phyloP scores from a whole-genome alignment of 75 land plant species.

The Chamaecyparis obtusa region DNA sequence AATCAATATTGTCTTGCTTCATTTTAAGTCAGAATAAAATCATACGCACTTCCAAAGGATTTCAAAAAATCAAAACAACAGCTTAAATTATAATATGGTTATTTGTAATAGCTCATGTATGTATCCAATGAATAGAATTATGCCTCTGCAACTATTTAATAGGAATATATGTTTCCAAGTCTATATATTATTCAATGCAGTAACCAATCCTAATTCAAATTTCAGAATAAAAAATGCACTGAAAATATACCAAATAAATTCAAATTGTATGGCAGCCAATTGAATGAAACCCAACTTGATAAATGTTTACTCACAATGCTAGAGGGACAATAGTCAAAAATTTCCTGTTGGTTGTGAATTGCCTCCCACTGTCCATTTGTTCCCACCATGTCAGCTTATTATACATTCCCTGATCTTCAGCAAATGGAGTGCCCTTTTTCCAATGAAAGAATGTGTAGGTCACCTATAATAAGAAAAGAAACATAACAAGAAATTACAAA shows the following conservation, averaged over 20 bases:
- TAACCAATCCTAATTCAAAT: not conserved
- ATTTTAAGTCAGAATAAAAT: not conserved
- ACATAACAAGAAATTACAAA: not conserved
- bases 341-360: slow-evolving; percentile 35
- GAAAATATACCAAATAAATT: not conserved
- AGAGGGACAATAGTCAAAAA: slow-evolving; percentile 38
- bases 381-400: slow-evolving; percentile 45
- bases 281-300: not conserved
- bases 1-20: not conserved
- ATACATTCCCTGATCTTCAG: slow-evolving; percentile 40
- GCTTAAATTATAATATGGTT: not conserved
- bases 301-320: slow-evolving; percentile 19
- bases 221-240: slow-evolving; percentile 3
- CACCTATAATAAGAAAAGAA: slow-evolving; percentile 13
- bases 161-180: not conserved
- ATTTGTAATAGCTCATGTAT: not conserved
- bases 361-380: slow-evolving; percentile 39
- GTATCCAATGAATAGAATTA: too few relatives aligned
- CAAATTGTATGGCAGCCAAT: not conserved
- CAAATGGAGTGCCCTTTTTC: slow-evolving; percentile 44
- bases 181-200: not conserved
- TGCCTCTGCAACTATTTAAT: too few relatives aligned
- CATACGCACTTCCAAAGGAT: not conserved
- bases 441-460: slow-evolving; percentile 39
- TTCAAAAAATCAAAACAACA: not conserved